Evolutionary conservation across 371 early-diverging fungal species (phyloP).

Genomic region (Rhizopus arrhizus): DNA sequence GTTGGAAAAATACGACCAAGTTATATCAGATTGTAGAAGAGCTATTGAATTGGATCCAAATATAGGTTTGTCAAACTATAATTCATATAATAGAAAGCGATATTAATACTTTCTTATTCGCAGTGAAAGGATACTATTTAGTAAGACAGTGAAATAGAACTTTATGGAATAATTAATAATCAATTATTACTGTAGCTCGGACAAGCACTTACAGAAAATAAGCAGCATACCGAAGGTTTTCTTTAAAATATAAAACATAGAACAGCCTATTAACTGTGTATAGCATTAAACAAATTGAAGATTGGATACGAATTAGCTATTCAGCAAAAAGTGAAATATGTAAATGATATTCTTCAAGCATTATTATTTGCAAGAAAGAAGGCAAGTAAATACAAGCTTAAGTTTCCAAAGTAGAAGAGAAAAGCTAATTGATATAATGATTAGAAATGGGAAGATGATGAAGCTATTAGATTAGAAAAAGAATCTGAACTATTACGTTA

Average conservation of each 20-base stretch:
- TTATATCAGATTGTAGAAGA: conserved; percentile 66
- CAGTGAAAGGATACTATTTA: conserved; percentile 75
- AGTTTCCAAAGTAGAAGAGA: not conserved
- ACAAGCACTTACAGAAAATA: conserved; percentile 59
- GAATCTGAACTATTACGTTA: conserved; percentile 67
- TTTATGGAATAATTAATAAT: not conserved
- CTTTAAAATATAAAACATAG: too few species aligned
- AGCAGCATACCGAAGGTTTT: conserved; percentile 50
- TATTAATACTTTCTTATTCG: not conserved
- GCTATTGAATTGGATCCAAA: conserved; percentile 73
- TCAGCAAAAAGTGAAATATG: conserved; percentile 58
- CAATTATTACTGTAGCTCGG: conserved; percentile 41
- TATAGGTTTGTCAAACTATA: conserved; percentile 42
- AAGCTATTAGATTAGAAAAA: conserved; percentile 57
- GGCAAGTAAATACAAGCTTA: conserved; percentile 17
- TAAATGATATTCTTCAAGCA: conserved; percentile 62
- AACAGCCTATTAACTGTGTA: not conserved
- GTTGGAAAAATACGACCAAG: conserved; percentile 59
- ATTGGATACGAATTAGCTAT: conserved; percentile 61
- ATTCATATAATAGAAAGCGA: not conserved
- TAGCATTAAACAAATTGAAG: conserved; percentile 58
- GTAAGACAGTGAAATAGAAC: conserved; percentile 29
- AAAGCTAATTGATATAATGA: not conserved
- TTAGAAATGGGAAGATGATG: conserved; percentile 68
- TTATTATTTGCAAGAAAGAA: conserved; percentile 58